Percentiles rank a stretch among this genome's conserved stretches.
Evolutionary conservation across 2,329 filamentous ascomycete species (phyloP).

Genomic region (Aspergillus spinulosporus): DNA sequence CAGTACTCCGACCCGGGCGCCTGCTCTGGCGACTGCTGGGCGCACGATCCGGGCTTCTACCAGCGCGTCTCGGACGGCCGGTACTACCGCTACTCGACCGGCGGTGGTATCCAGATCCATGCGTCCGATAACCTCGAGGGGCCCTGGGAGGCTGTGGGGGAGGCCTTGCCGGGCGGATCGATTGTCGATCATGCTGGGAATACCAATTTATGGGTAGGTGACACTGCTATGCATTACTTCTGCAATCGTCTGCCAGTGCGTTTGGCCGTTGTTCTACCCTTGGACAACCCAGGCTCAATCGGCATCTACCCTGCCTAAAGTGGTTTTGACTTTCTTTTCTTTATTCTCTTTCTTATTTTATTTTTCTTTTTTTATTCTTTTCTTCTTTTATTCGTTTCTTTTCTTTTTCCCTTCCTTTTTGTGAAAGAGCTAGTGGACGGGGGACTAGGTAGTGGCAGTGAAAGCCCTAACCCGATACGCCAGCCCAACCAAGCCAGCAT

Average conservation of each 20-base stretch:
- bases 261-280: too few relatives aligned
- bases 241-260: not conserved
- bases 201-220: conserved; percentile 52
- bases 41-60: conserved; percentile 54
- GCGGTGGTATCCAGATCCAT: conserved; percentile 51
- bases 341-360: too few relatives aligned
- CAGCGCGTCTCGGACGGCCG: conserved; percentile 51
- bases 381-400: not conserved
- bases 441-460: too few relatives aligned
- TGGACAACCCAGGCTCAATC: too few relatives aligned
- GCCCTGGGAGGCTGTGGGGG: conserved; percentile 52
- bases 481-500: too few relatives aligned
- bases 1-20: conserved; percentile 32
- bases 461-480: too few relatives aligned
- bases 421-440: too few relatives aligned
- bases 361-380: too few relatives aligned
- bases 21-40: conserved; percentile 37
- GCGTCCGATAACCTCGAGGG: conserved; percentile 49
- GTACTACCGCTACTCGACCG: conserved; percentile 57
- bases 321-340: too few relatives aligned
- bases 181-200: conserved; percentile 47
- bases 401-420: not conserved
- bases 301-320: too few relatives aligned
- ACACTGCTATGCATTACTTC: not conserved
- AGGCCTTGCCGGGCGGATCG: conserved; percentile 47